Evolutionary conservation across 768 basidiomycete genomes (phyloP).

Genomic region (Zangia roseola): DNA sequence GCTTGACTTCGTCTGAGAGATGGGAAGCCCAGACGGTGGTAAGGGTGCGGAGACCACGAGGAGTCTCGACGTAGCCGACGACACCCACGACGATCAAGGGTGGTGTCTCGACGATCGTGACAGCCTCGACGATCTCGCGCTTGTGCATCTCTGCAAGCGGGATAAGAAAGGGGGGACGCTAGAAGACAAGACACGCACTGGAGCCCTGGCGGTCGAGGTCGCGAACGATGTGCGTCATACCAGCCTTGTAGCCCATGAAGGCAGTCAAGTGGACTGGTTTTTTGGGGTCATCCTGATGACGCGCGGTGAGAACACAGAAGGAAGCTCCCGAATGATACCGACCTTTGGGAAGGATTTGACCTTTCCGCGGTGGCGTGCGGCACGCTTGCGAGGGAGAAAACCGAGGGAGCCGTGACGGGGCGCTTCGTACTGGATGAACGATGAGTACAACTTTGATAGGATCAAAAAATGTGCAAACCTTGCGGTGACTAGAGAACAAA

Average conservation of each 20-base stretch:
- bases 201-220: slow-evolving; percentile 99
- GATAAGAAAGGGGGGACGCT: neutral
- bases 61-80: slow-evolving; percentile 99
- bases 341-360: slow-evolving; percentile 99
- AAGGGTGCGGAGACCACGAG: slow-evolving; percentile 96
- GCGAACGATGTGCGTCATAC: slow-evolving; percentile 99
- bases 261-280: slow-evolving; percentile 99
- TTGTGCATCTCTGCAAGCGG: slow-evolving; percentile 92
- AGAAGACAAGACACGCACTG: slow-evolving; percentile 57
- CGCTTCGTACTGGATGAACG: slow-evolving; percentile 79
- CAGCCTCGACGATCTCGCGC: slow-evolving; percentile 98
- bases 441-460: slow-evolving; percentile 15
- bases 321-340: slow-evolving; percentile 20
- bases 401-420: slow-evolving; percentile 98
- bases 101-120: slow-evolving; percentile 93
- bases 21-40: slow-evolving; percentile 99
- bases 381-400: slow-evolving; percentile 94
- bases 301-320: slow-evolving; percentile 6
- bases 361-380: slow-evolving; percentile 97
- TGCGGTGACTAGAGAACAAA: slow-evolving; percentile 68
- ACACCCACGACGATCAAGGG: slow-evolving; percentile 96
- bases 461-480: slow-evolving; percentile 49
- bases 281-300: slow-evolving; percentile 91
- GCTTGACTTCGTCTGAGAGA: slow-evolving; percentile 96
- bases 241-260: slow-evolving; percentile 99